These are phyloP conservation scores for Pyrus communis DNA, from an alignment of 306 rosid genomes.

Conservation along the genomic window DNA sequence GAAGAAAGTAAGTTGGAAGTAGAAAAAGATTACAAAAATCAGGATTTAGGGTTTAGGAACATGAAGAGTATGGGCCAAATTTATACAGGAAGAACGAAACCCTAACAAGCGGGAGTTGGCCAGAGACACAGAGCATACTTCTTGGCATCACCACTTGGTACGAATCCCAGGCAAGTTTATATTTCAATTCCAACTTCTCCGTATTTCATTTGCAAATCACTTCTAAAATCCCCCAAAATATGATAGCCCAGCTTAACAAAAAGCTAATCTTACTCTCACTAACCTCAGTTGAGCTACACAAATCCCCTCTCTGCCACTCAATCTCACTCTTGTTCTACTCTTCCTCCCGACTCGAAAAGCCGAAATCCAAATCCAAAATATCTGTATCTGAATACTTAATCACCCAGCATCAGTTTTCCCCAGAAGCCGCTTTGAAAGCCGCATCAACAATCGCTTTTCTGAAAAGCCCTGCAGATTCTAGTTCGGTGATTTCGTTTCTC, in stretches of 20 bases:
- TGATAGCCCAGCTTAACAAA: not conserved
- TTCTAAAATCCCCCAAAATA: not conserved
- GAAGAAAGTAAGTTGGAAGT: accelerated
- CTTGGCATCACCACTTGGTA: not conserved
- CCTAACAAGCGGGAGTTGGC: no score
- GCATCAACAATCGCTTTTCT: conserved; percentile 2
- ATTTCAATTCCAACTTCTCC: not conserved
- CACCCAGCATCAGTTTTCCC: conserved; percentile 24
- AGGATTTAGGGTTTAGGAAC: no score
- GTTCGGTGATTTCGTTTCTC: conserved; percentile 17
- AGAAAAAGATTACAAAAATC: no score
- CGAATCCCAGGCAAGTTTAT: not conserved
- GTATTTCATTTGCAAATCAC: not conserved
- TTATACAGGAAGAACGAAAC: no score
- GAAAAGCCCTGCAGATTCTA: conserved; percentile 6
- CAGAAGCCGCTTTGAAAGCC: conserved; percentile 19
- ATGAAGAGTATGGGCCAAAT: no score
- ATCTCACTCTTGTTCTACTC: conserved; percentile 11
- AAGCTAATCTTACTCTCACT: not conserved
- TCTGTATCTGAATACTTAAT: conserved; percentile 15
- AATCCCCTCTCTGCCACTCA: conserved; percentile 1
- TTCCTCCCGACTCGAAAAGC: not conserved
- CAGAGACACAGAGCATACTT: no score
- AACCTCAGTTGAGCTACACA: not conserved
- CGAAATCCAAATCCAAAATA: not conserved